A percentile compares a stretch with the other conserved stretches of the same genome.
phyloP scores from a whole-genome alignment of 208 protist genomes.

The Wallacemonas sp. region DNA sequence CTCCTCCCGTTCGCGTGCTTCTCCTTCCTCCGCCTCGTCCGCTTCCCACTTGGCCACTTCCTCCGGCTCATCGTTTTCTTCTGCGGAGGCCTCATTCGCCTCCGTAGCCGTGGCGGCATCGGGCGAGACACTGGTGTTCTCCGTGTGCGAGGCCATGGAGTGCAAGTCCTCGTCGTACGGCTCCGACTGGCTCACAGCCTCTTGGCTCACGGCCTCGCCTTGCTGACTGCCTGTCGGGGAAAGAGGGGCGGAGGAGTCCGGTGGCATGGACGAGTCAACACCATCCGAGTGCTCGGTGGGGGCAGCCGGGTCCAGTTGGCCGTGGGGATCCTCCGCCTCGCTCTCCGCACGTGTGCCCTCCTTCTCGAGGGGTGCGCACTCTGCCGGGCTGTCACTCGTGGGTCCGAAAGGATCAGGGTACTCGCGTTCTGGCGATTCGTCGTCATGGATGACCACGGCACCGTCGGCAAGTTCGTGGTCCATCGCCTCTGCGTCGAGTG shows the following conservation, averaged over 20 bases:
- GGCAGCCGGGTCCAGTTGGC: not conserved
- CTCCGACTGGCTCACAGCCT: not conserved
- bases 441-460: too few species aligned
- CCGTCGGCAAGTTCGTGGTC: not conserved
- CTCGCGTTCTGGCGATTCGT: too few species aligned
- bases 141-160: not conserved
- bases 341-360: too few species aligned
- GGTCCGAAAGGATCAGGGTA: too few species aligned
- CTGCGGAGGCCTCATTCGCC: not conserved
- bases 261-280: not conserved
- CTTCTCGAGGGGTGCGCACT: too few species aligned
- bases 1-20: not conserved
- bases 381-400: too few species aligned
- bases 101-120: not conserved
- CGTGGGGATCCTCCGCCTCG: not conserved
- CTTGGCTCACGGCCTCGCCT: not conserved
- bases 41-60: not conserved
- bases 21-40: not conserved
- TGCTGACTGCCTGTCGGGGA: not conserved
- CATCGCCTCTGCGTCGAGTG: conserved; percentile 9
- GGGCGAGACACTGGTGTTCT: not conserved
- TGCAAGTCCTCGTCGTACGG: conserved; percentile 7
- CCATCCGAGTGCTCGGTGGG: not conserved
- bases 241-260: too few species aligned
- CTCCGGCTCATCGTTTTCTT: not conserved